Base-by-base conservation (phyloP, 1,139 yeast species). In the Pichia sp. region DNA sequence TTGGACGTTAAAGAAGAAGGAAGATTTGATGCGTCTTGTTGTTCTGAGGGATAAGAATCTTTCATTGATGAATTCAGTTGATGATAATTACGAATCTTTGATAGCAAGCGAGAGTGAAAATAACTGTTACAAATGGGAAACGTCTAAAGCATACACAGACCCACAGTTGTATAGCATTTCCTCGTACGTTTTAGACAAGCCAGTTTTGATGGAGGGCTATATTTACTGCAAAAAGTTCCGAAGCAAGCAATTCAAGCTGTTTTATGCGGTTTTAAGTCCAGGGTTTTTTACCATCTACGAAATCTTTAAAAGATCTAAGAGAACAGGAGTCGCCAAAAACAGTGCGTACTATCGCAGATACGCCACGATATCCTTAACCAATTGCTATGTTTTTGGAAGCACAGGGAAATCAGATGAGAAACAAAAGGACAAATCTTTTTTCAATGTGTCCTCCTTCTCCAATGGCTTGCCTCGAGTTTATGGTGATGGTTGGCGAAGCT, bases 401-500 rank as follows among this genome's bases (percentile, higher is more conserved):
- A 62, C 70, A 3, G 65, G 75, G 2, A 77, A 92, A 1, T 69
- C 71, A 11, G 32, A 26, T 9, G 26, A 39, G 28, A 39, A 39
- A 11, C 29, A 27, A 5, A 41, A 38, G 7, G 36, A 31, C 16
- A 37, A 42, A 29, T 26, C 29, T 4, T 29, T 41, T 33, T 39
- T 45, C 8, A 34, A 41, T 32, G 29, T 32, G 8, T 44, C 77
- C 75, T 47, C 65, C 67, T 2, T 61, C 64, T 33, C 66, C 72
- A 48, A 72, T 44, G 59, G 81, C 0, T 60, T 84, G 38, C 95
- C 97, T 0, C 66, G 95, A 37, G 68, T 82, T 0, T 87, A 84
- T 57, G 65, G 74, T 1, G 95, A 88, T 62, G 96, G 96, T 0
- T 85, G 95, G 90, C 73, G 72, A 52, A 82, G 94, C 2, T 68